These are phyloP conservation scores for Neofusicoccum laricinum DNA, from an alignment of 2,329 filamentous ascomycete genomes.

Conservation along the genomic window DNA sequence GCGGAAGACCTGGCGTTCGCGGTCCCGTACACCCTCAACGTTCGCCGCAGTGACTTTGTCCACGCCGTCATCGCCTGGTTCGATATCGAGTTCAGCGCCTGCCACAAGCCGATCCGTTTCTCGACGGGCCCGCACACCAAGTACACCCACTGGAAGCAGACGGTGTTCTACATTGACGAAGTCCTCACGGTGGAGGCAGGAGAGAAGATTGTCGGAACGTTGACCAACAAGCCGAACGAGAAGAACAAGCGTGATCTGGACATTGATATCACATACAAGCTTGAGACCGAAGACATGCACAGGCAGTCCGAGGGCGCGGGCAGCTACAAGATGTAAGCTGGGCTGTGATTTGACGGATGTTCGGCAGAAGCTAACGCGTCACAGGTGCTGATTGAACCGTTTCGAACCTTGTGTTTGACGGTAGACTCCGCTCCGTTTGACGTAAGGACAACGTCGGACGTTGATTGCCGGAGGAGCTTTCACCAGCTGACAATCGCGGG, in stretches of 20 bases:
- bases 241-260: constrained; percentile 96
- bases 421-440: constrained; percentile 2
- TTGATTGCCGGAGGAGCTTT: constrained; percentile 6
- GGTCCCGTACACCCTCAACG: constrained; percentile 70
- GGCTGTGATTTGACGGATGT: neutral
- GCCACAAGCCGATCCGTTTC: constrained; percentile 97
- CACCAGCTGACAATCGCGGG: neutral
- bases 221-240: constrained; percentile 83
- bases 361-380: neutral
- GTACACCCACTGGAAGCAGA: constrained; percentile 99
- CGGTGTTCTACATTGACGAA: constrained; percentile 94
- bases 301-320: constrained; percentile 67
- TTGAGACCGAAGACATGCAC: constrained; percentile 71
- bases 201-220: constrained; percentile 70
- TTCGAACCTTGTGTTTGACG: constrained; percentile 1
- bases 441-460: neutral
- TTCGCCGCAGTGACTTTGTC: constrained; percentile 87
- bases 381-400: constrained; percentile 10
- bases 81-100: constrained; percentile 96
- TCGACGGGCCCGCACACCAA: constrained; percentile 97
- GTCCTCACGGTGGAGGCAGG: constrained; percentile 87
- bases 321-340: constrained; percentile 67
- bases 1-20: constrained; percentile 80
- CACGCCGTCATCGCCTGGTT: constrained; percentile 98
- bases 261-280: constrained; percentile 79